Conservation (phyloP, 2,329 filamentous ascomycete species). For the Beauveria brongniartii region DNA sequence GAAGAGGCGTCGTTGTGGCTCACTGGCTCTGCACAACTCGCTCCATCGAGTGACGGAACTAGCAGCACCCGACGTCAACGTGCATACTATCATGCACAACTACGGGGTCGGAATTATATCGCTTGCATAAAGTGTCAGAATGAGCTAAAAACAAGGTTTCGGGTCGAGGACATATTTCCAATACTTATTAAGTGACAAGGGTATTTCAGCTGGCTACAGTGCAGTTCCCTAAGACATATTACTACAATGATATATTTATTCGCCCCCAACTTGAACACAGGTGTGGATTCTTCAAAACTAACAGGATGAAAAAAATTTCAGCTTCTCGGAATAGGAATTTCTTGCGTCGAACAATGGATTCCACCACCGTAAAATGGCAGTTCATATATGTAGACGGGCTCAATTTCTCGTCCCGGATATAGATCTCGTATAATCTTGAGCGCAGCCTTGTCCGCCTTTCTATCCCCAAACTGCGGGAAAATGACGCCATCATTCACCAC, state of each 20-base stretch:
- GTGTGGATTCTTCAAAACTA: too few species aligned
- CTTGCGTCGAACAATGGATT: constrained; percentile 22
- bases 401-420: constrained; percentile 15
- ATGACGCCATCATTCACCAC: constrained; percentile 23
- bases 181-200: background rate
- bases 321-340: constrained; percentile 15
- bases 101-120: background rate
- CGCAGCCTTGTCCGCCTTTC: constrained; percentile 17
- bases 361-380: constrained; percentile 19
- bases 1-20: background rate
- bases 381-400: constrained; percentile 14
- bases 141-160: background rate
- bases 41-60: background rate
- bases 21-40: background rate
- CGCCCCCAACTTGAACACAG: too few species aligned
- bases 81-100: background rate
- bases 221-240: too few species aligned
- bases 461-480: constrained; percentile 21
- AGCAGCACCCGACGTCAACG: background rate
- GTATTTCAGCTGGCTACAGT: too few species aligned
- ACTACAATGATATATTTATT: too few species aligned
- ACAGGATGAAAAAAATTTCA: background rate
- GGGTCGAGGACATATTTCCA: background rate
- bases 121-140: background rate
- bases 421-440: constrained; percentile 10